phyloP scores from a whole-genome alignment of 2,329 filamentous ascomycete genomes.

The Botryotinia globosa region DNA sequence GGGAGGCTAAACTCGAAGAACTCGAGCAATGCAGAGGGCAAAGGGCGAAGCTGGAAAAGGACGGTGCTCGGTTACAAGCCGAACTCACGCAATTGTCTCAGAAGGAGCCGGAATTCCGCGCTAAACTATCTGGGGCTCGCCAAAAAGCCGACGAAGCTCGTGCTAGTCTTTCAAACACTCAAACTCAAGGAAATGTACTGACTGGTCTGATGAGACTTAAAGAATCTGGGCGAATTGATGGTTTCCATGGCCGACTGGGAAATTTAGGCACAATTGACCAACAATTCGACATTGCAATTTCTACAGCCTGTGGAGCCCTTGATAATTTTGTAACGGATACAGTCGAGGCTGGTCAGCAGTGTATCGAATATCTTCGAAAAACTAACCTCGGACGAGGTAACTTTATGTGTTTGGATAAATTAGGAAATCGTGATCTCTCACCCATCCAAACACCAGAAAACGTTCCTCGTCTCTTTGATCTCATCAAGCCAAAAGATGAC shows the following conservation, averaged over 20 bases:
- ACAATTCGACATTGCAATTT: constrained; percentile 96
- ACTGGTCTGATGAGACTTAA: constrained; percentile 90
- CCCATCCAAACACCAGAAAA: constrained; percentile 85
- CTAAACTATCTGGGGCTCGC: constrained; percentile 81
- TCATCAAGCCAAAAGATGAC: constrained; percentile 85
- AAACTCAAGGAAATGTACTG: constrained; percentile 90
- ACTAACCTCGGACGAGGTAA: constrained; percentile 96
- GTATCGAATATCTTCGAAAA: constrained; percentile 95
- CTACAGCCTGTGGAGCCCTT: constrained; percentile 85
- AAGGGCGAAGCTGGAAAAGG: constrained; percentile 69
- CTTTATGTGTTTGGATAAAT: constrained; percentile 91
- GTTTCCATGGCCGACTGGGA: constrained; percentile 91
- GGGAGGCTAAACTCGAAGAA: constrained; percentile 67
- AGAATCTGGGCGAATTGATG: constrained; percentile 93
- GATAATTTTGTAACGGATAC: constrained; percentile 97
- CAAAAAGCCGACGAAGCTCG: constrained; percentile 96
- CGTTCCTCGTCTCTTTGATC: constrained; percentile 87
- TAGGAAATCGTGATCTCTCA: constrained; percentile 74
- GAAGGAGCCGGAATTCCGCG: constrained; percentile 78
- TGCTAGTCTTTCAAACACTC: constrained; percentile 82
- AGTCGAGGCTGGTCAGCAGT: constrained; percentile 94
- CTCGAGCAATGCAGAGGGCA: constrained; percentile 73
- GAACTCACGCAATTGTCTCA: constrained; percentile 70
- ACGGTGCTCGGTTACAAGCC: constrained; percentile 66
- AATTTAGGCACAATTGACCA: constrained; percentile 92